Evolutionary conservation across 352 stramenopile genomes (phyloP).

Genomic region (Pythium aphanidermatum): DNA sequence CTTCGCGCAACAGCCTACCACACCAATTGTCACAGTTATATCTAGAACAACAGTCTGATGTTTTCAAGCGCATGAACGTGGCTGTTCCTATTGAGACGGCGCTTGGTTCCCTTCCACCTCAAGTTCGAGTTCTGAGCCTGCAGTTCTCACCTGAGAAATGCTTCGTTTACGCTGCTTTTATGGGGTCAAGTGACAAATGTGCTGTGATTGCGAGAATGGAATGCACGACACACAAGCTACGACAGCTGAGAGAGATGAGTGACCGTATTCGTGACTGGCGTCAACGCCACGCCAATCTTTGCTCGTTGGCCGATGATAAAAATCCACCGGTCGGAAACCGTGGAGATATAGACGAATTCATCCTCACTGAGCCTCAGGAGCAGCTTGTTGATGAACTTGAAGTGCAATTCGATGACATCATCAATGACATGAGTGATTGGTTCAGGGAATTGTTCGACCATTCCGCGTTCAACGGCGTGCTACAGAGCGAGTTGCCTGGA

Average conservation of each 20-base stretch:
- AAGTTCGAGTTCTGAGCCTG: slow-evolving; percentile 37
- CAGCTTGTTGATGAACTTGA: slow-evolving; percentile 33
- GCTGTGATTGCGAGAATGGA: slow-evolving; percentile 54
- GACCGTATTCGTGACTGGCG: slow-evolving; percentile 35
- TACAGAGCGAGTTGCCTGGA: slow-evolving; percentile 37
- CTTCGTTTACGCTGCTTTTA: slow-evolving; percentile 52
- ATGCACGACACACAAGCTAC: slow-evolving; percentile 31
- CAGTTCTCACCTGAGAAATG: slow-evolving; percentile 66
- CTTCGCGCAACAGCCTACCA: slow-evolving; percentile 40
- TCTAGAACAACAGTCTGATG: slow-evolving; percentile 56
- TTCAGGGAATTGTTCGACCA: slow-evolving; percentile 52
- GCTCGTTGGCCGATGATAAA: too few relatives aligned
- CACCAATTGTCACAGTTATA: slow-evolving; percentile 65
- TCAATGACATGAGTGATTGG: slow-evolving; percentile 35
- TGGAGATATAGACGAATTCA: neutral
- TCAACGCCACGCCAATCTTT: too few relatives aligned
- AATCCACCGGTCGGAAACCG: too few relatives aligned
- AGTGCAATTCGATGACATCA: slow-evolving; percentile 41
- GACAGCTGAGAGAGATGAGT: slow-evolving; percentile 22
- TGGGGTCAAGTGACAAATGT: slow-evolving; percentile 30
- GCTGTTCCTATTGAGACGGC: slow-evolving; percentile 30
- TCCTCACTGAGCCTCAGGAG: neutral
- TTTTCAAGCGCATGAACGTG: slow-evolving; percentile 56
- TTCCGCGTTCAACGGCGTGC: slow-evolving; percentile 26
- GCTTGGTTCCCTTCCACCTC: slow-evolving; percentile 31